Base-by-base conservation (phyloP, 192 early-diverging fungal species). In the Spinellus fusiger region DNA sequence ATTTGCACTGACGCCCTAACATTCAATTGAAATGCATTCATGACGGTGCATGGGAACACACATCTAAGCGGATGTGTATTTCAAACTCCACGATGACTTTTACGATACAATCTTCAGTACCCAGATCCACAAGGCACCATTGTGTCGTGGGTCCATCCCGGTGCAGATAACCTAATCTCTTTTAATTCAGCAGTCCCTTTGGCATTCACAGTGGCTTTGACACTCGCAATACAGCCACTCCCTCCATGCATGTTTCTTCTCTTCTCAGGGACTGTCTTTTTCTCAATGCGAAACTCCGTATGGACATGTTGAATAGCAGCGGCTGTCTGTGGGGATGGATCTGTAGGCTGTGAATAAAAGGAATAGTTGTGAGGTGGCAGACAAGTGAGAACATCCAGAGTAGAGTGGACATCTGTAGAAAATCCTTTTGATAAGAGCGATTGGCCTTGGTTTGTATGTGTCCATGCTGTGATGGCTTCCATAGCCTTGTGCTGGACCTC, bases 401-500 rank as follows among this genome's bases (percentile, higher is more conserved):
- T 13, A 25, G 48, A 28, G 40, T 33, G 1, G 46, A 49, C 46
- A 18, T 60, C 58, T 33, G 46, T 27, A 34, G 29, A 26, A 20
- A 60, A 60, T 25, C 49, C 37, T 12, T 60, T 18, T 4, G 31
- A 10, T 12, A 60, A 26, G 20, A 60, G 18, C 4, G 15, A 47
- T n/a, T 31, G 2, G 3, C 58, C 58, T 29, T 48, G 23, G 9
- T 46, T 15, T 5, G 58, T 49, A 2, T 38, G 4, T 22, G 46
- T 47, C 58, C 58, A 60, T 23, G 53, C 22, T 15, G 32, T 34
- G 27, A 67, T 28, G 3, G 46, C 28, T 10, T 59, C 12, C 28
- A 67, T 61, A 3, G 58, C 32, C 7, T 54, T 9, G 12, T 40
- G 5, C 20, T 57, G 65, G 5, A 67, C 65, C 3, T 52, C n/a